Base-by-base conservation (phyloP, 2,329 filamentous ascomycete genomes). In the Fusarium sp. region DNA sequence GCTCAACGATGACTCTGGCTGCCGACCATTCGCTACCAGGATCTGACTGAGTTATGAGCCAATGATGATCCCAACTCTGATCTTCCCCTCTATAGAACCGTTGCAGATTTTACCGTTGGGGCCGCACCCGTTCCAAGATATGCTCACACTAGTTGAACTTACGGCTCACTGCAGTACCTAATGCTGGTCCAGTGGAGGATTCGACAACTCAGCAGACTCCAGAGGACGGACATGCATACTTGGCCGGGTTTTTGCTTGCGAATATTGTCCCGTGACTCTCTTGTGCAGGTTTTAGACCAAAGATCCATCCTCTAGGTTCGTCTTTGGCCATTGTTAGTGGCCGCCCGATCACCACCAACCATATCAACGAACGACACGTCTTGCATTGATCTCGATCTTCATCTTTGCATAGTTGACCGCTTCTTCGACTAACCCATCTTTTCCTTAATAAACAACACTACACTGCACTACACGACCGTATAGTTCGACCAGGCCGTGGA, bases 191-290 rank as follows among this genome's bases (percentile, higher is more conserved):
- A 68, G 57, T 51, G 41, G 30, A 66, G 53, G 63, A 62, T 58
- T 47, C 50, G 51, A 68, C 71, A 75, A 56, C 72, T 66, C 72
- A 75, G 44, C 65, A 48, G 32, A 35, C 32, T 35, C 14, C 32
- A 35, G 38, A 72, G 22, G 22, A 48, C 44, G 26, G 18, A 44
- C 47, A 60, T 74, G 72, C 71, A 72, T 64, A 26, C 38, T 56
- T 47, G 36, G 35, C 51, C 50, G 59, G 50, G 45, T 36, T 57
- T 50, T 55, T 72, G 66, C 62, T 74, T 65, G 55, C 38, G 44
- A 50, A 56, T 54, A 14, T 30, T 65, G 65, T 75, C 72, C 65
- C 72, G 72, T 75, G 72, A 74, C 72, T 63, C 56, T 41, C 44
- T 53, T 51, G 41, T 72, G 64, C 72, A 73, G 63, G 51, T 28